Base-by-base conservation (phyloP, 2,329 filamentous ascomycete genomes). In the Neopestalotiopsis clavispora region DNA sequence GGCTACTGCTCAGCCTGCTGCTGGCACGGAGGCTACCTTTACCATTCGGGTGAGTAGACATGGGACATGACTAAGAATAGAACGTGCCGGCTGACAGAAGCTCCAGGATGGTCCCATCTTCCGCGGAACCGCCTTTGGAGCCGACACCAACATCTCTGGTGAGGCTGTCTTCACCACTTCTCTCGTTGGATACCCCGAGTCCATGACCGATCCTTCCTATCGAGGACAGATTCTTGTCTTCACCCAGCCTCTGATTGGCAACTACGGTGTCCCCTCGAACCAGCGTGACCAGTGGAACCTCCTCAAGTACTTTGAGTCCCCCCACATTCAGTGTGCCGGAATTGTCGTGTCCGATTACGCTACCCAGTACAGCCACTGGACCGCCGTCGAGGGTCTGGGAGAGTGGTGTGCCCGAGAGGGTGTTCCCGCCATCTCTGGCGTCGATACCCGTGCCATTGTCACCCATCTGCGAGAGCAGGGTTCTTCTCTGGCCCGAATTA, bases 121-220 rank as follows among this genome's bases (percentile, higher is more conserved):
- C 86, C 93, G 94, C 76, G 96, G 96, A 80, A 97, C 93, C 80
- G 97, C 95, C 69, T 99, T 98, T 77, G 96, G 96, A 77, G 96
- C 96, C 78, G 96, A 97, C 82, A 90, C 92, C 81, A 99, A 98
- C 87, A 93, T 98, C 79, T 97, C 95, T 72, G 96, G 96, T 75
- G 96, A 99, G 86, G 96, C 96, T 60, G 96, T 98, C 80, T 99
- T 99, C 87, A 98, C 96, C 71, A 98, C 96, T 70, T 98, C 95
- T 30, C 90, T 98, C 68, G 96, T 99, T 69, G 96, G 96, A 77
- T 99, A 99, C 82, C 96, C 96, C 74, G 96, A 99, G 86, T 98
- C 92, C 62, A 91, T 95, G 87, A 95, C 93, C 77, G 93, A 95
- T 77, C 93, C 93, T 66, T 95, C 93, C 23, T 95, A 95, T 84